phyloP scores from a whole-genome alignment of 805 yeast genomes.

The Candida coquimbonensis region DNA sequence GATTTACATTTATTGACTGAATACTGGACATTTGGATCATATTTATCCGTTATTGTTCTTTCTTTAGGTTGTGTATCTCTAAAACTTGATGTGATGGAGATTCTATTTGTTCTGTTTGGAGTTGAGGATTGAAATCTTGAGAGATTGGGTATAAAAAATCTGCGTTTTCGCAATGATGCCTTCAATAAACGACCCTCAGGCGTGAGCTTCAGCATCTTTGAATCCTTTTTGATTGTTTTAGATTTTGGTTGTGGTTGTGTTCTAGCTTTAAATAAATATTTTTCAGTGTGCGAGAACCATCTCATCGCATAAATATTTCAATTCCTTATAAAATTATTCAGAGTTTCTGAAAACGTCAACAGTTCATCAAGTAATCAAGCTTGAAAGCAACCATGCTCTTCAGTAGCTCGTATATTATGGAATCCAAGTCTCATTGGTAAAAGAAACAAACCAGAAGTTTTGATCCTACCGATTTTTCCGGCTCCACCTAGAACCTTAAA shows the following conservation, averaged over 20 bases:
- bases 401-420: no score
- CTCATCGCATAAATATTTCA: background rate
- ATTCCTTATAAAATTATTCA: no score
- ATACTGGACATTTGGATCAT: constrained; percentile 7
- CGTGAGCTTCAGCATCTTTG: background rate
- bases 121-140: background rate
- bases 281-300: background rate
- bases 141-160: background rate
- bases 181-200: background rate
- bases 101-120: background rate
- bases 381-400: no score
- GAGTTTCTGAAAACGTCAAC: no score
- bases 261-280: background rate
- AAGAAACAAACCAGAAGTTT: no score
- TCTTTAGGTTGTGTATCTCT: background rate
- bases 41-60: background rate
- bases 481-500: no score
- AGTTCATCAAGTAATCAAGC: no score
- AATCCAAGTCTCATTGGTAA: no score
- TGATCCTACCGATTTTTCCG: no score
- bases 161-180: background rate
- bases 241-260: no score
- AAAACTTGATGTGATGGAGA: constrained; percentile 1
- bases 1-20: constrained; percentile 34
- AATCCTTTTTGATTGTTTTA: background rate